These are phyloP conservation scores for Termitomyces sp. DNA, from an alignment of 768 basidiomycete genomes.

Conservation along the genomic window DNA sequence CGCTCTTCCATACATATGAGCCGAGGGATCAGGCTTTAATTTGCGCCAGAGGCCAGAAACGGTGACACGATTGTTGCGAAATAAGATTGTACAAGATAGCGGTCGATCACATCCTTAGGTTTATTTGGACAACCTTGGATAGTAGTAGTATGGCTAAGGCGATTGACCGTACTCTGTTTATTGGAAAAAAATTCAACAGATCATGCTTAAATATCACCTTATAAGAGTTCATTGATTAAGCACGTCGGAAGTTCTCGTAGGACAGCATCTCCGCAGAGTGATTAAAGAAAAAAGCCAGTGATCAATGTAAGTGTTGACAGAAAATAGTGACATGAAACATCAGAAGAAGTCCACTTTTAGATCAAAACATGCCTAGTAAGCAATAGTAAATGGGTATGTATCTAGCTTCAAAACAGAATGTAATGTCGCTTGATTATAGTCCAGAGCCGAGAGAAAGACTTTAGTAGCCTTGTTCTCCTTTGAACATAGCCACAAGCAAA, in stretches of 20 bases:
- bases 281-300: neutral
- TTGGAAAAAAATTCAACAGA: neutral
- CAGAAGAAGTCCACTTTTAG: neutral
- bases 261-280: neutral
- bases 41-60: too few relatives aligned
- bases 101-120: too few relatives aligned
- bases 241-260: neutral
- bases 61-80: too few relatives aligned
- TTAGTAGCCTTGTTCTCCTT: constrained; percentile 16
- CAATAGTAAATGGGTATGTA: neutral
- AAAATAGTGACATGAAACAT: neutral
- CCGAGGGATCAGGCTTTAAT: too few relatives aligned
- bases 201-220: neutral
- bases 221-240: neutral
- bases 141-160: too few relatives aligned
- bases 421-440: neutral
- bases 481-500: constrained; percentile 17
- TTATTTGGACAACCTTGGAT: too few relatives aligned
- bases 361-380: neutral
- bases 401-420: neutral
- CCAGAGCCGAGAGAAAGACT: neutral
- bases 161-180: too few relatives aligned
- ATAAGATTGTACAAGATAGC: too few relatives aligned
- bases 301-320: neutral
- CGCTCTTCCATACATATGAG: too few relatives aligned